A percentile compares a stretch with the other conserved stretches of the same genome.
Conservation (phyloP, 2,329 filamentous ascomycete genomes). For the Plenodomus tracheiphilus region DNA sequence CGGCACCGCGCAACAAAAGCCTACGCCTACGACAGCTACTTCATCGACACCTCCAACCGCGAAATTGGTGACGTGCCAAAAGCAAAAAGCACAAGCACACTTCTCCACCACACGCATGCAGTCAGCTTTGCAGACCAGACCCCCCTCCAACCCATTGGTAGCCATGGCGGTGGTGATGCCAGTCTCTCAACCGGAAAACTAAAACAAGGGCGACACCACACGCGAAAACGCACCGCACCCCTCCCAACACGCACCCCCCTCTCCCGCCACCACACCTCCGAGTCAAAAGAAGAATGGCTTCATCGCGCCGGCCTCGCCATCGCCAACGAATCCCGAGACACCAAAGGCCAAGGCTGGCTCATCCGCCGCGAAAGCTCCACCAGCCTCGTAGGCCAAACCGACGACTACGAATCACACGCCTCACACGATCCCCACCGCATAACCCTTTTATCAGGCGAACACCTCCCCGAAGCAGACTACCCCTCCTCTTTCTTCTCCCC, state of each 20-base stretch:
- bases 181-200: not conserved
- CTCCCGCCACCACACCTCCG: constrained; percentile 35
- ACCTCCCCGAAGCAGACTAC: constrained; percentile 37
- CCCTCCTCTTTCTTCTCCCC: constrained; percentile 34
- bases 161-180: too few relatives aligned
- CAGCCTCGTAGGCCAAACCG: constrained; percentile 50
- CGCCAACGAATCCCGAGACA: constrained; percentile 60
- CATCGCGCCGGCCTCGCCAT: constrained; percentile 61
- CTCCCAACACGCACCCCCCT: constrained; percentile 29
- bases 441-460: constrained; percentile 38
- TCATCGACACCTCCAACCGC: constrained; percentile 26
- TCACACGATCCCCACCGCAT: constrained; percentile 29
- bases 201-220: constrained; percentile 25
- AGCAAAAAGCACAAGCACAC: constrained; percentile 51
- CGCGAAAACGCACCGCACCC: constrained; percentile 35
- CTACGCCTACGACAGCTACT: constrained; percentile 41
- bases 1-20: constrained; percentile 42
- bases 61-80: constrained; percentile 47
- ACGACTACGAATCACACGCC: constrained; percentile 37
- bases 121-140: constrained; percentile 32
- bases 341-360: constrained; percentile 66
- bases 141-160: not conserved
- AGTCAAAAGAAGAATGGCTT: constrained; percentile 58
- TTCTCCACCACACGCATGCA: constrained; percentile 27
- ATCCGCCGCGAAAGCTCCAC: constrained; percentile 60